Conservation (phyloP, 768 basidiomycete genomes). For the Tricholoma furcatifolium region DNA sequence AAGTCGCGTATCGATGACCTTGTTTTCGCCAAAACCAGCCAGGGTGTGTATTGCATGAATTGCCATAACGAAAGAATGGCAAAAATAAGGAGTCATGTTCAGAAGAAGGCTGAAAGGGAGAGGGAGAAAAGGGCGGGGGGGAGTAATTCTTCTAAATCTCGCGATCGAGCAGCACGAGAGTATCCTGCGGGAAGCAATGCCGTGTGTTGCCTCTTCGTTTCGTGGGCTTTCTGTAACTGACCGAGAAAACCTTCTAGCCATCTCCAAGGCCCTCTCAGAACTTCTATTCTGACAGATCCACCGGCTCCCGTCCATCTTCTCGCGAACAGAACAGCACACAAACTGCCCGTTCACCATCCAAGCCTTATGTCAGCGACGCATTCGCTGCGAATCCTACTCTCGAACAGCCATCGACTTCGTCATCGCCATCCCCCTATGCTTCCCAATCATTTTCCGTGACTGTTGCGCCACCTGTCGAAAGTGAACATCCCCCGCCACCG, state of each 20-base stretch:
- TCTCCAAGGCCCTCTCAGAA: conserved; percentile 6
- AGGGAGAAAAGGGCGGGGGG: conserved; percentile 40
- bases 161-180: conserved; percentile 38
- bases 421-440: conserved; percentile 20
- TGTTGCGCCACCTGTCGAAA: conserved; percentile 35
- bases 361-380: conserved; percentile 36
- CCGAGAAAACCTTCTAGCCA: conserved; percentile 7
- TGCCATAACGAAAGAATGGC: conserved; percentile 98
- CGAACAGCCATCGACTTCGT: conserved; percentile 11
- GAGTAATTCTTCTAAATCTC: conserved; percentile 40
- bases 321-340: conserved; percentile 11
- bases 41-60: conserved; percentile 98
- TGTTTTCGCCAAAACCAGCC: conserved; percentile 96
- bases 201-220: conserved; percentile 33
- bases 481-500: conserved; percentile 18
- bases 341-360: conserved; percentile 25
- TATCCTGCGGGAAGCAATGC: conserved; percentile 34
- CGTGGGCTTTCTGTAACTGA: conserved; percentile 6
- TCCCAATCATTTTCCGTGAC: conserved; percentile 40
- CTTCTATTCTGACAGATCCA: conserved; percentile 1
- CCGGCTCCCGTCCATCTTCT: conserved; percentile 20
- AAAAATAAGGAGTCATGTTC: conserved; percentile 85
- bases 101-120: conserved; percentile 78
- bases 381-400: conserved; percentile 26
- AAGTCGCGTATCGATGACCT: conserved; percentile 94